A percentile compares a stretch with the other conserved stretches of the same genome.
Conservation (phyloP, 768 basidiomycete genomes). For the Tremella fuciformis region DNA sequence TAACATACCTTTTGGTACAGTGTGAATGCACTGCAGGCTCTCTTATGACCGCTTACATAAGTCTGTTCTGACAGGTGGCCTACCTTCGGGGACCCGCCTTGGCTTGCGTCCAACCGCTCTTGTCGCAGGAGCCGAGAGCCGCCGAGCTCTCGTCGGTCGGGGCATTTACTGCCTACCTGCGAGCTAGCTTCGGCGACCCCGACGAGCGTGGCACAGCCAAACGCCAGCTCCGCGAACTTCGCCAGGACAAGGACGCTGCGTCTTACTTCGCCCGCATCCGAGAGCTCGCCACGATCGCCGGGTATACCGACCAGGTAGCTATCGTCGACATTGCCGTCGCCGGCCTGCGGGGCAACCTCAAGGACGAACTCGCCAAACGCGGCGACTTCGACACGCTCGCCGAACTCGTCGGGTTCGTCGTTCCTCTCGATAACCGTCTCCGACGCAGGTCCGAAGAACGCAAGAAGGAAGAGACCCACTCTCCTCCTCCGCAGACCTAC, state of each 20-base stretch:
- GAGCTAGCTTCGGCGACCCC: conserved; percentile 3
- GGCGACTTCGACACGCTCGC: background rate
- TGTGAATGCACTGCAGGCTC: too few species aligned
- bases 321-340: background rate
- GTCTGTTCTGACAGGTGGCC: too few species aligned
- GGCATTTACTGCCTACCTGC: too few species aligned
- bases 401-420: conserved; percentile 8
- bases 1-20: too few species aligned
- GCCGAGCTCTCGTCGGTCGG: too few species aligned
- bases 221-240: background rate
- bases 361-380: conserved; percentile 3
- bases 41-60: too few species aligned
- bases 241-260: background rate
- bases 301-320: background rate
- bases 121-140: too few species aligned
- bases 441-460: background rate
- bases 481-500: too few species aligned
- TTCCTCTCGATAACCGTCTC: conserved; percentile 5
- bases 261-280: background rate
- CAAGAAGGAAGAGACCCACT: conserved; percentile 4
- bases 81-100: too few species aligned
- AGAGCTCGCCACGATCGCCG: background rate
- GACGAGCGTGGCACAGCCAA: conserved; percentile 5
- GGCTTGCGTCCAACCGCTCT: too few species aligned
- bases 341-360: conserved; percentile 3